These are phyloP conservation scores for Colletotrichum sp. DNA, from an alignment of 2,329 filamentous ascomycete species.

Conservation along the genomic window DNA sequence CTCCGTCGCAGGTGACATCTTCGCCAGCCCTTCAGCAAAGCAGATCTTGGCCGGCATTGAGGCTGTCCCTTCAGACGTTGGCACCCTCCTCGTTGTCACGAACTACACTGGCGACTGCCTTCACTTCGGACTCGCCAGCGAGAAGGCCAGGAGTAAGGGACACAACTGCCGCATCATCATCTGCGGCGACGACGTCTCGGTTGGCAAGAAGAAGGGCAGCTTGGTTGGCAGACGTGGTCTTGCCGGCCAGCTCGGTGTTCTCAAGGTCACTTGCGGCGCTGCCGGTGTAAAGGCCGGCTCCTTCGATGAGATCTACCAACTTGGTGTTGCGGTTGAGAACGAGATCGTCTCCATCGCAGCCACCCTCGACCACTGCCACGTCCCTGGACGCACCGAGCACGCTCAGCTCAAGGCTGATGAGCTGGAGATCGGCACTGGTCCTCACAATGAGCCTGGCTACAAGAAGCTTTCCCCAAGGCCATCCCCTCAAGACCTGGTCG, in stretches of 20 bases:
- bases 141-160: constrained; percentile 60
- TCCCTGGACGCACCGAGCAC: constrained; percentile 56
- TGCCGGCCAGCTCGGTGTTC: constrained; percentile 64
- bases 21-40: constrained; percentile 67
- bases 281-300: constrained; percentile 47
- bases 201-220: constrained; percentile 57
- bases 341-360: constrained; percentile 63
- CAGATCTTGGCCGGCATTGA: constrained; percentile 66
- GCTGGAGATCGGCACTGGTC: constrained; percentile 69
- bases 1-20: constrained; percentile 66
- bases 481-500: constrained; percentile 52
- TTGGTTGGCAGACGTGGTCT: constrained; percentile 67
- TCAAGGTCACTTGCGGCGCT: constrained; percentile 62
- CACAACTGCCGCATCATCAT: constrained; percentile 62
- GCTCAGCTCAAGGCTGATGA: constrained; percentile 54
- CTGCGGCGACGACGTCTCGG: constrained; percentile 70
- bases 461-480: constrained; percentile 59
- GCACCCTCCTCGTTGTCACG: constrained; percentile 65
- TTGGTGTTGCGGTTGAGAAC: constrained; percentile 53
- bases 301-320: constrained; percentile 54
- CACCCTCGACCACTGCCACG: constrained; percentile 66
- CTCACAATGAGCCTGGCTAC: constrained; percentile 70
- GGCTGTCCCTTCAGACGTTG: constrained; percentile 56
- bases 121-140: constrained; percentile 65
- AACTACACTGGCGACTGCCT: constrained; percentile 71